These are phyloP conservation scores for Aspergillus heteromorphus DNA, from an alignment of 495 filamentous ascomycete species.

Conservation along the genomic window DNA sequence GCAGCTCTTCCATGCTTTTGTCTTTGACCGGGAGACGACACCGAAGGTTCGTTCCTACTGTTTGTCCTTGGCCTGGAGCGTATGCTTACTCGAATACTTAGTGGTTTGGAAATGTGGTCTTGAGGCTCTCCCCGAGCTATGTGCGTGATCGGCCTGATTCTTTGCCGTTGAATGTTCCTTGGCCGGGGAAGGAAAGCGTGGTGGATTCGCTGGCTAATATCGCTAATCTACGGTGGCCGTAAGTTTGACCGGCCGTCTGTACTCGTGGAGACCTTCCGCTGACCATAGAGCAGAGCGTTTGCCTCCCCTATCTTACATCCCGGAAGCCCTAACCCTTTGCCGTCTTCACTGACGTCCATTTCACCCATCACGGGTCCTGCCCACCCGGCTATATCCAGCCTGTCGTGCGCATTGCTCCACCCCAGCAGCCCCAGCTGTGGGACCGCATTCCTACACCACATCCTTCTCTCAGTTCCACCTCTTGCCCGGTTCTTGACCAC, in stretches of 20 bases:
- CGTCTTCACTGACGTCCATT: slow-evolving; percentile 58
- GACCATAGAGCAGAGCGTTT: slow-evolving; percentile 48
- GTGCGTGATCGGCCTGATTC: slow-evolving; percentile 64
- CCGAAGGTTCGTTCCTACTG: slow-evolving; percentile 45
- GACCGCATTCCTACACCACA: slow-evolving; percentile 77
- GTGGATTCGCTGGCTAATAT: slow-evolving; percentile 77
- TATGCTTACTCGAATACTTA: slow-evolving; percentile 21
- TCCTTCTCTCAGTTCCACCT: slow-evolving; percentile 71
- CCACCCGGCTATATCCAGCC: slow-evolving; percentile 72
- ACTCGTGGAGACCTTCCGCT: neutral
- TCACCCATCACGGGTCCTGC: slow-evolving; percentile 76
- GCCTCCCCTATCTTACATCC: slow-evolving; percentile 87
- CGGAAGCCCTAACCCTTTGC: slow-evolving; percentile 54
- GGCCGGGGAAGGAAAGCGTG: slow-evolving; percentile 72
- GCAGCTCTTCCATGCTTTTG: slow-evolving; percentile 83
- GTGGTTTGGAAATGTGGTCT: slow-evolving; percentile 68
- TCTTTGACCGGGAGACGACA: slow-evolving; percentile 89
- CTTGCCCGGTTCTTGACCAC: slow-evolving; percentile 71
- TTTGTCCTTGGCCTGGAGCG: neutral
- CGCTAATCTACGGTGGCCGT: slow-evolving; percentile 81
- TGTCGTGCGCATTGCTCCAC: slow-evolving; percentile 91
- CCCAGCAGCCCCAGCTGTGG: slow-evolving; percentile 80
- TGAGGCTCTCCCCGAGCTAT: slow-evolving; percentile 70
- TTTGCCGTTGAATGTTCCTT: slow-evolving; percentile 60
- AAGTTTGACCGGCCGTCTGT: slow-evolving; percentile 26